Conservation (phyloP, 495 filamentous ascomycete genomes). For the Penicillium parvum region DNA sequence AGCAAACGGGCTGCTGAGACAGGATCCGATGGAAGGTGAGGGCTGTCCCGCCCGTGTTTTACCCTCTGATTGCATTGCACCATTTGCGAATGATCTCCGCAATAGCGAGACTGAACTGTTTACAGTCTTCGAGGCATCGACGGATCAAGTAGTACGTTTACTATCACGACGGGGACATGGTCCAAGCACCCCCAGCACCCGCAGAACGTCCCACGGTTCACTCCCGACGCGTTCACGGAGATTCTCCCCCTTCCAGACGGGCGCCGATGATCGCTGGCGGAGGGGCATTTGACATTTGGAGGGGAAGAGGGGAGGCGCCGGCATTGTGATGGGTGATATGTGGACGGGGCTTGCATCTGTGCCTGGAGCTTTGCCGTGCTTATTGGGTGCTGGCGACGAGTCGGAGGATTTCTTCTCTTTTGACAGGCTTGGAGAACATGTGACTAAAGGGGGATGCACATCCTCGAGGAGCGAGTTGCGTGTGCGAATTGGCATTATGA, state of each 20-base stretch:
- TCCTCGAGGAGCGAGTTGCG: slow-evolving; percentile 3
- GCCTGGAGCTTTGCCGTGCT: too few species aligned
- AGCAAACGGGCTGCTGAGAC: slow-evolving; percentile 2
- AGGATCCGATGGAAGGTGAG: not conserved
- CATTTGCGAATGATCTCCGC: not conserved
- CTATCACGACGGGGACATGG: too few species aligned
- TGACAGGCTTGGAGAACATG: slow-evolving; percentile 3
- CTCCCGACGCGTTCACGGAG: slow-evolving; percentile 10
- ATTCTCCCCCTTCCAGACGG: slow-evolving; percentile 13
- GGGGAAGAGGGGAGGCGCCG: not conserved
- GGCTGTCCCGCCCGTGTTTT: not conserved
- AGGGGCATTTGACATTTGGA: too few species aligned
- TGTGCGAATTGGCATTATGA: slow-evolving; percentile 11
- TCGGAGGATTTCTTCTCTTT: slow-evolving; percentile 12
- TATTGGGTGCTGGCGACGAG: too few species aligned
- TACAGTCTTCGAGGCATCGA: not conserved
- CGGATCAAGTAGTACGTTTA: too few species aligned
- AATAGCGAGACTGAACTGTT: not conserved
- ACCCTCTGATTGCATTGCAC: not conserved
- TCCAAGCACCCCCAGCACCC: slow-evolving; percentile 2
- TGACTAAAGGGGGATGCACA: slow-evolving; percentile 8
- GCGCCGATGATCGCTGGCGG: slow-evolving; percentile 16
- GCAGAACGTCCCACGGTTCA: slow-evolving; percentile 12
- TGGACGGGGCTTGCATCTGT: slow-evolving; percentile 24
- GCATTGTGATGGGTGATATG: slow-evolving; percentile 20